phyloP scores from a whole-genome alignment of 768 basidiomycete species.

The Lentinus tigrinus region DNA sequence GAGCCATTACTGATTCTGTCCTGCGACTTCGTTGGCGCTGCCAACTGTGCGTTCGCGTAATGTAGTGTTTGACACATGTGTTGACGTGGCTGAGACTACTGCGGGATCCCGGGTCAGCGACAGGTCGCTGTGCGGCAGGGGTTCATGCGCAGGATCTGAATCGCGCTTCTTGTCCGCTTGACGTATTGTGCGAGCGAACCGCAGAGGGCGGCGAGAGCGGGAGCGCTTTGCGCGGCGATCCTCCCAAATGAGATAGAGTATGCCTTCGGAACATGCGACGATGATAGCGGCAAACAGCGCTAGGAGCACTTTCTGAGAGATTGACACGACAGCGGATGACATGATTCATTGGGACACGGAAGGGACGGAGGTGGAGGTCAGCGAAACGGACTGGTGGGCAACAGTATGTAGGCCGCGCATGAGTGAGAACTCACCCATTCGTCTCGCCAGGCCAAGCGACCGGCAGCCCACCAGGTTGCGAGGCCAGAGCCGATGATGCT shows the following conservation, averaged over 20 bases:
- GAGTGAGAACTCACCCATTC: slow-evolving; percentile 64
- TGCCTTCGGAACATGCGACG: slow-evolving; percentile 70
- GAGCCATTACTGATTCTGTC: background rate
- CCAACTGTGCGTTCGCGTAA: slow-evolving; percentile 1
- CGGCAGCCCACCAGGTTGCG: slow-evolving; percentile 74
- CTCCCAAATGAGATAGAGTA: slow-evolving; percentile 74
- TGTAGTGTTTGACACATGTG: background rate
- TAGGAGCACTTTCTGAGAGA: slow-evolving; percentile 49
- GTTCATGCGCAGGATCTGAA: background rate
- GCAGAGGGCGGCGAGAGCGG: slow-evolving; percentile 25
- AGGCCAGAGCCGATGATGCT: slow-evolving; percentile 66
- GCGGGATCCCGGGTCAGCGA: background rate
- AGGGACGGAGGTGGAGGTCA: background rate
- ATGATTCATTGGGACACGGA: background rate
- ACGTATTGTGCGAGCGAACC: background rate
- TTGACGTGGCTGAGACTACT: background rate
- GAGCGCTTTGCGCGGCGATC: slow-evolving; percentile 45
- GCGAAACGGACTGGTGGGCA: background rate
- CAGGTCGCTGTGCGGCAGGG: background rate
- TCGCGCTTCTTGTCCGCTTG: slow-evolving; percentile 1
- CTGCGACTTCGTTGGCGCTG: background rate
- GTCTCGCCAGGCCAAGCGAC: slow-evolving; percentile 57
- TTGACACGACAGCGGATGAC: background rate
- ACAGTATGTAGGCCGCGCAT: slow-evolving; percentile 22
- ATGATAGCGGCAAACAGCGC: slow-evolving; percentile 58